phyloP scores from a whole-genome alignment of 176 grass and related monocot species.

The Raddia distichophylla region DNA sequence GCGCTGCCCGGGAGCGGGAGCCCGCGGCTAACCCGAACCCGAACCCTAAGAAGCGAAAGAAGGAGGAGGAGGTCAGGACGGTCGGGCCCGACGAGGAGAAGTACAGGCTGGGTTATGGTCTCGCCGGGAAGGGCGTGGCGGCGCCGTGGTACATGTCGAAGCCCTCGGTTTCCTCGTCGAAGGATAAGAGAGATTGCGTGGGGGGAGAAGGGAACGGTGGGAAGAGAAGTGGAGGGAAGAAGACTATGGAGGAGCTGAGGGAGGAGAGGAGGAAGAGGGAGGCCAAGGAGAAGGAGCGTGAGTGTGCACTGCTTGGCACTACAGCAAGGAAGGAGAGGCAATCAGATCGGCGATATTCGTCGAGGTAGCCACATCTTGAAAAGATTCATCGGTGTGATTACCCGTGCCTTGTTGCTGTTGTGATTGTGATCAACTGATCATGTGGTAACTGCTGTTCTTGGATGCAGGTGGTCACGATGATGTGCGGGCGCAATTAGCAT shows the following conservation, averaged over 20 bases:
- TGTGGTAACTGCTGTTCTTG: slow-evolving; percentile 1
- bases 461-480: slow-evolving; percentile 46
- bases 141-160: slow-evolving; percentile 76
- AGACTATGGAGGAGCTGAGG: slow-evolving; percentile 69
- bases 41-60: slow-evolving; percentile 65
- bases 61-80: slow-evolving; percentile 63
- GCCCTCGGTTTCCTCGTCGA: slow-evolving; percentile 27
- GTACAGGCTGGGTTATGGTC: slow-evolving; percentile 82
- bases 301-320: slow-evolving; percentile 37
- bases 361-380: slow-evolving; percentile 43
- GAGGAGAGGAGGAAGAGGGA: slow-evolving; percentile 77
- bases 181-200: slow-evolving; percentile 20
- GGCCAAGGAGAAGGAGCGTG: slow-evolving; percentile 67
- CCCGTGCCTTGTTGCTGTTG: not conserved
- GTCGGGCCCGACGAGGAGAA: slow-evolving; percentile 90
- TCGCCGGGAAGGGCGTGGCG: slow-evolving; percentile 87
- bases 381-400: slow-evolving; percentile 3
- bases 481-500: not conserved
- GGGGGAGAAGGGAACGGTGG: slow-evolving; percentile 34
- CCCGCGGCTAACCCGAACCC: slow-evolving; percentile 19
- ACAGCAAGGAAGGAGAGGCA: slow-evolving; percentile 41
- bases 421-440: not conserved
- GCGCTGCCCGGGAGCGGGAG: slow-evolving; percentile 45
- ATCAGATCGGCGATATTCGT: slow-evolving; percentile 16
- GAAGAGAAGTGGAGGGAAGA: slow-evolving; percentile 64